Conservation (phyloP, 2,329 filamentous ascomycete species). For the Cytospora schulzeri region DNA sequence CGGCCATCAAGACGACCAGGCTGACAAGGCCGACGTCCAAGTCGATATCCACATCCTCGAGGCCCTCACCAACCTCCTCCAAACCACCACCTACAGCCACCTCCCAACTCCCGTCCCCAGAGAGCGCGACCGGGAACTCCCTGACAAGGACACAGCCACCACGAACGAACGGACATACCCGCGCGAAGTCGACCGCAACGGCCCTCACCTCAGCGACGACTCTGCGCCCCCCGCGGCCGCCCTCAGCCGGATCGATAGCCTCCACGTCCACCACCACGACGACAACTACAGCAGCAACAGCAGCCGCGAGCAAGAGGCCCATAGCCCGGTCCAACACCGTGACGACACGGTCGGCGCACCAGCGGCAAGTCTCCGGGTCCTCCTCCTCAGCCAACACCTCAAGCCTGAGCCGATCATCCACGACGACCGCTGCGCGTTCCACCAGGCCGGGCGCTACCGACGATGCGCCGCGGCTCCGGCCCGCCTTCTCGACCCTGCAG, state of each 20-base stretch:
- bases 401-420: conserved; percentile 15
- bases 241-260: conserved; percentile 32
- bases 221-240: conserved; percentile 41
- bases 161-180: conserved; percentile 36
- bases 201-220: conserved; percentile 42
- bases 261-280: conserved; percentile 27
- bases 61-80: conserved; percentile 23
- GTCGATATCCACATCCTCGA: conserved; percentile 27
- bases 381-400: conserved; percentile 3
- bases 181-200: conserved; percentile 47
- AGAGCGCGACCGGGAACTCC: conserved; percentile 28
- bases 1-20: conserved; percentile 28
- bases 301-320: conserved; percentile 13
- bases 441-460: conserved; percentile 20
- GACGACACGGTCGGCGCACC: conserved; percentile 12
- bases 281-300: conserved; percentile 4
- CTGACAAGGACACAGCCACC: conserved; percentile 13
- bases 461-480: conserved; percentile 45
- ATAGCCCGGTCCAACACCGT: conserved; percentile 27
- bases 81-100: too few species aligned
- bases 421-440: conserved; percentile 23
- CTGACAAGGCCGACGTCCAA: conserved; percentile 26
- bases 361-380: conserved; percentile 10
- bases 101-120: conserved; percentile 35
- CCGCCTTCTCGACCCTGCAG: conserved; percentile 64